Conservation (phyloP, 257 asterid species). For the Plectranthus barbatus region DNA sequence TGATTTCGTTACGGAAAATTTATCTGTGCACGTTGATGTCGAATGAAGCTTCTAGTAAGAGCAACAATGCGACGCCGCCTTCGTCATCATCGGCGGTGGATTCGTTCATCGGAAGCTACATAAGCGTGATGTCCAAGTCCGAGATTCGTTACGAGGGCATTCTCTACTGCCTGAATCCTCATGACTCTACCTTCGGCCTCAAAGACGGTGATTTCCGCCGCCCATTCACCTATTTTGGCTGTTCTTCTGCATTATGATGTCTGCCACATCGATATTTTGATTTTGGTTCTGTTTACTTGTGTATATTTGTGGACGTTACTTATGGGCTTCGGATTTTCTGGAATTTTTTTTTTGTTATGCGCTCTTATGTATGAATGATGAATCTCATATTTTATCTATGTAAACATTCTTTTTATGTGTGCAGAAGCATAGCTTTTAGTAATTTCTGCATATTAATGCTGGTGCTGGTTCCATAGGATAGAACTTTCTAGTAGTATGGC, state of each 20-base stretch:
- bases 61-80: slow-evolving; percentile 25
- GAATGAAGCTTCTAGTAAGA: slow-evolving; percentile 30
- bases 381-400: neutral
- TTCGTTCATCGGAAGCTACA: slow-evolving; percentile 66
- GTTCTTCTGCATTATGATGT: neutral
- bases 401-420: neutral
- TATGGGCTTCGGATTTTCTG: neutral
- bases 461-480: neutral
- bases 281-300: neutral
- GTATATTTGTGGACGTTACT: neutral
- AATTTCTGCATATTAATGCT: neutral
- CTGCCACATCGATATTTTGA: neutral
- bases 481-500: neutral
- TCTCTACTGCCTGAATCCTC: slow-evolving; percentile 50
- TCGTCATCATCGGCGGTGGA: slow-evolving; percentile 43
- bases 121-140: slow-evolving; percentile 60
- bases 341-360: neutral
- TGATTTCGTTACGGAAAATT: neutral
- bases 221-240: no score
- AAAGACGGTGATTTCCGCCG: slow-evolving; percentile 39
- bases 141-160: slow-evolving; percentile 84
- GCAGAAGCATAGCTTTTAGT: slow-evolving; percentile 1
- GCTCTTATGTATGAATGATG: neutral
- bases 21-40: slow-evolving; percentile 28
- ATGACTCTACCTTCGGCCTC: slow-evolving; percentile 65